Percentiles rank a stretch among this genome's conserved stretches.
Evolutionary conservation across 2,329 filamentous ascomycete species (phyloP).

Genomic region (Beauveria sp.): DNA sequence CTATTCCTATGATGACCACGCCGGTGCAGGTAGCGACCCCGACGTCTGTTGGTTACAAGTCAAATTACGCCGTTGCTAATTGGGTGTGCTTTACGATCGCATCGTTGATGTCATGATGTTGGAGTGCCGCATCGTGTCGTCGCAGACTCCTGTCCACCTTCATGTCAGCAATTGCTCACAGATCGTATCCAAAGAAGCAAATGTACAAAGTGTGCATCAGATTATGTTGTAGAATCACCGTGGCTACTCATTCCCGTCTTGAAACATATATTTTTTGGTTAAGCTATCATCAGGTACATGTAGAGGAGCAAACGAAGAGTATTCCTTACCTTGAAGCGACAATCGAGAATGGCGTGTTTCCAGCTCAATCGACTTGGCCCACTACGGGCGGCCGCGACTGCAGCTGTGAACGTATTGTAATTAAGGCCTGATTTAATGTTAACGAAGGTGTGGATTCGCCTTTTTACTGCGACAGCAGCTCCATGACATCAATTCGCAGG

Average conservation of each 20-base stretch:
- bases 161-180: background rate
- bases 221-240: constrained; percentile 24
- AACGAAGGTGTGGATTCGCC: no score
- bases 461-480: no score
- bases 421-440: no score
- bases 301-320: background rate
- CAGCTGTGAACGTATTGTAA: background rate
- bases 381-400: background rate
- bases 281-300: constrained; percentile 14
- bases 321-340: background rate
- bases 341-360: background rate
- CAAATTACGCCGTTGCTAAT: background rate
- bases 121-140: background rate
- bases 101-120: background rate
- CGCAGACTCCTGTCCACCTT: no score
- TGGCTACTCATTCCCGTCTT: constrained; percentile 30
- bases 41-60: background rate
- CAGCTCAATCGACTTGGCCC: background rate
- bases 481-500: no score
- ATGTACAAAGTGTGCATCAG: background rate
- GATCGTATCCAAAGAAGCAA: background rate
- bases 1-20: background rate
- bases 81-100: background rate
- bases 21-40: background rate
- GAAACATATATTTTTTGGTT: constrained; percentile 26